Conservation (phyloP, 768 basidiomycete species). For the Coprinopsis sp. region DNA sequence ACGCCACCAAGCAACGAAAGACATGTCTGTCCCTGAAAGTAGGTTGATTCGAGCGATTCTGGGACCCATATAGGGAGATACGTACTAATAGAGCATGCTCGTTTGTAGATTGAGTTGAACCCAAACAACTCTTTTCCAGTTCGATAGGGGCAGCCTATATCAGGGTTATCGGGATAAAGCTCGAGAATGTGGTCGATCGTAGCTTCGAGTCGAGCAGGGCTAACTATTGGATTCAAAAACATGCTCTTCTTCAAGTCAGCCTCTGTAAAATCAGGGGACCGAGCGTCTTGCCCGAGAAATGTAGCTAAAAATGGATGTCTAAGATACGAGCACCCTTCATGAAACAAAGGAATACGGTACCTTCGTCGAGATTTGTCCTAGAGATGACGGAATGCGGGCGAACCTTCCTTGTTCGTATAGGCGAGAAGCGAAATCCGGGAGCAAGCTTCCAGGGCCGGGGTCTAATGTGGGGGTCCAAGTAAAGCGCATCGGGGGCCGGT, state of each 20-base stretch:
- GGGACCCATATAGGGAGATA: not conserved
- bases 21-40: slow-evolving; percentile 31
- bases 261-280: slow-evolving; percentile 17
- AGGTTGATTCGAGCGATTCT: not conserved
- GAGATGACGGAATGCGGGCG: slow-evolving; percentile 37
- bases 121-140: slow-evolving; percentile 45
- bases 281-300: slow-evolving; percentile 25
- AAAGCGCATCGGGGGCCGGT: slow-evolving; percentile 5
- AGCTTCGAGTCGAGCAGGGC: slow-evolving; percentile 14
- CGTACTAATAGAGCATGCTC: slow-evolving; percentile 26
- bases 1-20: slow-evolving; percentile 35
- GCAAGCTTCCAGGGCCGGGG: slow-evolving; percentile 30
- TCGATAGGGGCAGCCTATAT: slow-evolving; percentile 40
- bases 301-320: slow-evolving; percentile 26
- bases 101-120: slow-evolving; percentile 27
- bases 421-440: slow-evolving; percentile 35
- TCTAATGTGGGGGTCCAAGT: slow-evolving; percentile 37
- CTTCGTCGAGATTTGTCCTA: slow-evolving; percentile 43
- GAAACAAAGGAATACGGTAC: no score
- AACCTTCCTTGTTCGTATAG: slow-evolving; percentile 23
- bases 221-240: slow-evolving; percentile 25
- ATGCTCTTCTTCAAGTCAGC: slow-evolving; percentile 23
- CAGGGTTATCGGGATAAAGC: slow-evolving; percentile 39
- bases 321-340: no score
- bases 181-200: slow-evolving; percentile 25